Base-by-base conservation (phyloP, 23 red algal genomes). In the Pyropia haitanensis region DNA sequence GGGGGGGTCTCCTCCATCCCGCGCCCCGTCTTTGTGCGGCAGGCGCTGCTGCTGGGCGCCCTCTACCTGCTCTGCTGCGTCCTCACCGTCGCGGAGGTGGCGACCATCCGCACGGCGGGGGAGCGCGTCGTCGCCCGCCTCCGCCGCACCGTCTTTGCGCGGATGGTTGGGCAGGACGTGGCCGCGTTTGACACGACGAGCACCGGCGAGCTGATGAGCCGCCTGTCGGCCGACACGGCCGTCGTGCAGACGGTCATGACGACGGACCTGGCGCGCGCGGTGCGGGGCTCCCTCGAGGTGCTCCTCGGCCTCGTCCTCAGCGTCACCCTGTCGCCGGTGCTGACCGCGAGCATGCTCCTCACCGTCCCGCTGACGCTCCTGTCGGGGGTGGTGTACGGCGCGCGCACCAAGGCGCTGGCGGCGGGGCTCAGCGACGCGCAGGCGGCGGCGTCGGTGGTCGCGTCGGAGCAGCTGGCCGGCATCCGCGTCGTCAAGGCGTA, bases 401-500 rank as follows among this genome's bases (percentile, higher is more conserved):
- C 39, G 39, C 25, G 65, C 15, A 69, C 65, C 27, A 48, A 31
- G 20, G 39, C 24, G 27, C 20, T 69, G 25, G 65, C 65, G 20
- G 51, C 39, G 65, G 39, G 51, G 16, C 39, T 69, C 19, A 69
- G 65, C 12, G 65, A 48, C 39, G 32, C 27, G 2, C 51, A 50
- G 19, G 65, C 65, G 5, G 24, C 32, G 6, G 32, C 27, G 17
- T 29, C 65, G 5, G 24, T 50, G 14, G 65, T 69, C 1, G 65
- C 65, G 9, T 26, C 27, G 14, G 65, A 69, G 29, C 25, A 39
- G 14, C 51, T 69, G 16, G 32, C 26, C 7, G 65, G 65, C 13
- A 29, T 69, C 51, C 65, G 65, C 32, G 23, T 69, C 51, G 65
- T 69, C 39, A 69, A 69, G 15, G 51, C 39, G 10, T 69, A 50